These are phyloP conservation scores for Colletotrichum phormii DNA, from an alignment of 2,329 filamentous ascomycete genomes.

Conservation along the genomic window DNA sequence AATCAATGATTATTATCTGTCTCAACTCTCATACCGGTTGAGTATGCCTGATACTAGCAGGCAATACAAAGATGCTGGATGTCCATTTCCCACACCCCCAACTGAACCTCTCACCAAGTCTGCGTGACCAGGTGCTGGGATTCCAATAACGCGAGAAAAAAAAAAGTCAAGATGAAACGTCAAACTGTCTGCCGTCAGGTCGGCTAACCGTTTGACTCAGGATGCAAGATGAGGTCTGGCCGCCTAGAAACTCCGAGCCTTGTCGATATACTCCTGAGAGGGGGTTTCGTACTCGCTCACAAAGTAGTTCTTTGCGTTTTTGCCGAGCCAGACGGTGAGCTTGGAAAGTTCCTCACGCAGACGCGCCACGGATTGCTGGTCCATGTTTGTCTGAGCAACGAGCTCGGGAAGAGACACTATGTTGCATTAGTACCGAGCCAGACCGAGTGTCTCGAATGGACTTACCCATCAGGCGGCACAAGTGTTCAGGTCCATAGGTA, in stretches of 20 bases:
- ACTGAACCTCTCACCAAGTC: background rate
- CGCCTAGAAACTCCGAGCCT: slow-evolving; percentile 62
- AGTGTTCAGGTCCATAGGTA: slow-evolving; percentile 92
- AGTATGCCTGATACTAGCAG: slow-evolving; percentile 6
- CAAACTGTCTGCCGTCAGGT: background rate
- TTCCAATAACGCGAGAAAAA: background rate
- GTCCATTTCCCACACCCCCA: background rate
- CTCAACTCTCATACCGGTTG: slow-evolving; percentile 19
- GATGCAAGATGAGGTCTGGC: background rate
- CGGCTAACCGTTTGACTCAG: background rate
- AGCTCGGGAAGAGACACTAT: slow-evolving; percentile 91
- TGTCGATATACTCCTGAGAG: slow-evolving; percentile 77
- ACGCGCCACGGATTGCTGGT: slow-evolving; percentile 87
- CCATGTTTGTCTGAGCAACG: slow-evolving; percentile 98
- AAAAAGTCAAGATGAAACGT: background rate
- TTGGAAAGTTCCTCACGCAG: slow-evolving; percentile 90
- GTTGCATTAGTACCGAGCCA: slow-evolving; percentile 25
- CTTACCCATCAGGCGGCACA: slow-evolving; percentile 88
- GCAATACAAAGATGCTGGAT: background rate
- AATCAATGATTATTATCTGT: slow-evolving; percentile 20
- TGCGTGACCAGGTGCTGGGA: background rate
- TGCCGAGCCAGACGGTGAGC: slow-evolving; percentile 86
- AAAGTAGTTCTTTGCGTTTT: slow-evolving; percentile 83
- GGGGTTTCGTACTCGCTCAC: slow-evolving; percentile 80
- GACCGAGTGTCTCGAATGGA: slow-evolving; percentile 29